Evolutionary conservation across 768 basidiomycete genomes (phyloP).

Genomic region (Coprinopsis strossmayeri): DNA sequence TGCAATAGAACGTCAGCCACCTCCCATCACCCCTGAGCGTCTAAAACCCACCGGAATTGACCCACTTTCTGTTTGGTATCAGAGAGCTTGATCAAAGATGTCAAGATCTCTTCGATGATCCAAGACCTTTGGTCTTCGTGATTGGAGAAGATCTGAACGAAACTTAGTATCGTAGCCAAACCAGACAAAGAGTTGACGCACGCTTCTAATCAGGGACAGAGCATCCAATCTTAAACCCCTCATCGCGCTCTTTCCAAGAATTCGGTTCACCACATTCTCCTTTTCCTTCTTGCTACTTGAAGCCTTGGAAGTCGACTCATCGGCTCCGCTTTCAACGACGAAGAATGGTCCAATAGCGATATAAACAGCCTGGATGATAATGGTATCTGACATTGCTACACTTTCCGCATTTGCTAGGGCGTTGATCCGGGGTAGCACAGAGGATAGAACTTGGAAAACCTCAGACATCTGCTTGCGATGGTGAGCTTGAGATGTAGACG

Average conservation of each 20-base stretch:
- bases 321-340: slow-evolving; percentile 59
- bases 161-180: background rate
- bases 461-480: slow-evolving; percentile 31
- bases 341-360: slow-evolving; percentile 95
- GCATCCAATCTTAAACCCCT: slow-evolving; percentile 77
- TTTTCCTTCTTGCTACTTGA: slow-evolving; percentile 10
- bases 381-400: slow-evolving; percentile 79
- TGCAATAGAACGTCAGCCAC: slow-evolving; percentile 23
- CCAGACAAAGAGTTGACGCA: slow-evolving; percentile 31
- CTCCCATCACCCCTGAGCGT: background rate
- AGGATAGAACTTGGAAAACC: slow-evolving; percentile 65
- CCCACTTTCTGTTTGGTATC: slow-evolving; percentile 87
- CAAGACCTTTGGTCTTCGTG: slow-evolving; percentile 88
- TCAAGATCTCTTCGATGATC: slow-evolving; percentile 97
- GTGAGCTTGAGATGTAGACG: background rate
- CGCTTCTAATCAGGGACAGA: slow-evolving; percentile 76
- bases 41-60: slow-evolving; percentile 65
- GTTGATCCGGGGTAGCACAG: slow-evolving; percentile 70
- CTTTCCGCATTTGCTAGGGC: slow-evolving; percentile 65
- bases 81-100: slow-evolving; percentile 83
- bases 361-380: slow-evolving; percentile 91
- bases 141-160: slow-evolving; percentile 76
- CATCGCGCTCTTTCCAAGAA: slow-evolving; percentile 75
- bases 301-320: slow-evolving; percentile 38
- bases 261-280: slow-evolving; percentile 45